Evolutionary conservation across 2,329 filamentous ascomycete species (phyloP).

Genomic region (Apiospora rasikravindrae): DNA sequence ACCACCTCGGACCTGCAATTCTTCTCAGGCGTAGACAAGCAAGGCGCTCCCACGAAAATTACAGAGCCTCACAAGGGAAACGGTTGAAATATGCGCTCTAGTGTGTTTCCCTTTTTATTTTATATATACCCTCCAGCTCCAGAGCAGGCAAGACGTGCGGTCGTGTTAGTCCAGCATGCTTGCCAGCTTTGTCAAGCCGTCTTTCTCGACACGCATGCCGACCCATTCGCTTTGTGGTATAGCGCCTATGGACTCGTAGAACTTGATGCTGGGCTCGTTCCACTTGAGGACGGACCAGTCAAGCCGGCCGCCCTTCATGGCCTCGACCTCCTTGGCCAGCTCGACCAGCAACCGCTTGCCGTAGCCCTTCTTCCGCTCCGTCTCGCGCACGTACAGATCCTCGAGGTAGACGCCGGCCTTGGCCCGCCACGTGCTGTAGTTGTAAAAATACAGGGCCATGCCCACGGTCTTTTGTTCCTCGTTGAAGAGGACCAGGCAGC

Average conservation of each 20-base stretch:
- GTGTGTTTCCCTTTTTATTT: not conserved
- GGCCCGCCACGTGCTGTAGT: conserved; percentile 93
- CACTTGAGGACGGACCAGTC: conserved; percentile 94
- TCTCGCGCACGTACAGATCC: conserved; percentile 81
- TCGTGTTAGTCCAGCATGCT: conserved; percentile 42
- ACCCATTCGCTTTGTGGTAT: conserved; percentile 73
- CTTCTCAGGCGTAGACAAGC: conserved; percentile 49
- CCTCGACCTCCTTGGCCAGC: conserved; percentile 79
- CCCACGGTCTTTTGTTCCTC: conserved; percentile 60
- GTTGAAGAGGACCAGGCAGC: conserved; percentile 72
- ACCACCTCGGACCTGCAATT: conserved; percentile 45
- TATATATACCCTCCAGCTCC: not conserved
- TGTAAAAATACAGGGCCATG: conserved; percentile 93
- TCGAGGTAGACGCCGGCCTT: conserved; percentile 90
- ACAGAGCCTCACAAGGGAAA: not conserved
- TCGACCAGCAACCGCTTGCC: conserved; percentile 76
- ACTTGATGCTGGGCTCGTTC: conserved; percentile 89
- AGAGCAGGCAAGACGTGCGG: not conserved
- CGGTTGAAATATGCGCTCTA: not conserved
- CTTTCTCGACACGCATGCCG: conserved; percentile 74
- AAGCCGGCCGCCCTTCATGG: conserved; percentile 74
- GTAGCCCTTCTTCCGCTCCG: conserved; percentile 76
- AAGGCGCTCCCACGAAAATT: not conserved
- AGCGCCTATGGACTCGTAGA: conserved; percentile 78
- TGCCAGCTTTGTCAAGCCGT: conserved; percentile 66